phyloP scores from a whole-genome alignment of 2,329 filamentous ascomycete species.

The Neofusicoccum kwambonambiense region DNA sequence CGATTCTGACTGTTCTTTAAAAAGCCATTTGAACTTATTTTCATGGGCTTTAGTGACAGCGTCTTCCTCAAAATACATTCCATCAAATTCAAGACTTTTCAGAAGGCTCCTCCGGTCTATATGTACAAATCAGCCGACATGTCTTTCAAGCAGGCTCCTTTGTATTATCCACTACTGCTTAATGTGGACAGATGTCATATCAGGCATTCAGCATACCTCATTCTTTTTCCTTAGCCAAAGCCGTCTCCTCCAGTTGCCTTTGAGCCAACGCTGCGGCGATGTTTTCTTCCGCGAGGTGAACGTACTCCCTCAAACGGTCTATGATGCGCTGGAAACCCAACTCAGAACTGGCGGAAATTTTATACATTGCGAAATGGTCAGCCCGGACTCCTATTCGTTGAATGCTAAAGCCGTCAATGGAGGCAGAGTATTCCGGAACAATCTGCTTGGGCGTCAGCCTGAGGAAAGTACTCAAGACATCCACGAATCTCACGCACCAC shows the following conservation, averaged over 20 bases:
- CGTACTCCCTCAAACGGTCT: not conserved
- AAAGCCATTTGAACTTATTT: constrained; percentile 20
- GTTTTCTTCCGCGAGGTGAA: not conserved
- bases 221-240: not conserved
- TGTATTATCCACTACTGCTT: not conserved
- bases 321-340: not conserved
- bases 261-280: not conserved
- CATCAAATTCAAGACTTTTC: not conserved
- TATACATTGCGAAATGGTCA: not conserved
- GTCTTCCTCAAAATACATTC: not conserved
- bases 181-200: not conserved
- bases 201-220: not conserved
- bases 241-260: too few species aligned
- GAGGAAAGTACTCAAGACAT: not conserved
- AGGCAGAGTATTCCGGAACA: not conserved
- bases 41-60: constrained; percentile 13
- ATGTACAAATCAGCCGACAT: not conserved
- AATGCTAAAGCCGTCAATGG: not conserved
- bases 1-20: not conserved
- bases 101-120: not conserved
- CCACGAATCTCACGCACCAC: not conserved
- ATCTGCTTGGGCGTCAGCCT: not conserved
- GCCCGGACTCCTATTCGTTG: not conserved
- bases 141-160: too few species aligned
- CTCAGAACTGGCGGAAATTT: not conserved